Conservation (phyloP, 352 stramenopile genomes). For the Aphanomyces astaci region DNA sequence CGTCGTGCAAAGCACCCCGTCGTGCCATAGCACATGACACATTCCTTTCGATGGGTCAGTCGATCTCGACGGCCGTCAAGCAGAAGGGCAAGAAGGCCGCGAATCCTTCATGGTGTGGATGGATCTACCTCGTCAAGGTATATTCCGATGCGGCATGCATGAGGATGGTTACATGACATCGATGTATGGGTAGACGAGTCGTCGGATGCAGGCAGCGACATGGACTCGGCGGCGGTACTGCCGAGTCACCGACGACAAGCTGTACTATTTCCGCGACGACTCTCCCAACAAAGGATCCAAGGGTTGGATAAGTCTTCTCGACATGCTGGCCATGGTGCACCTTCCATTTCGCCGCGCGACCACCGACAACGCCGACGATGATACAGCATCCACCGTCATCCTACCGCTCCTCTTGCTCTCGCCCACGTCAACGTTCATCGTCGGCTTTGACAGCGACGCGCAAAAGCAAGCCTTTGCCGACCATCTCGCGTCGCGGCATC, state of each 20-base stretch:
- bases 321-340: constrained; percentile 1
- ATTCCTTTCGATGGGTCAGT: constrained; percentile 8
- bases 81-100: constrained; percentile 13
- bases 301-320: constrained; percentile 4
- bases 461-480: constrained; percentile 1
- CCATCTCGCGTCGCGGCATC: background rate
- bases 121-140: constrained; percentile 18
- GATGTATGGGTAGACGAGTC: constrained; percentile 8
- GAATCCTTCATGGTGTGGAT: constrained; percentile 13
- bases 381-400: too few relatives aligned
- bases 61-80: constrained; percentile 12
- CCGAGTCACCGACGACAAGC: constrained; percentile 3
- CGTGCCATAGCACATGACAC: background rate
- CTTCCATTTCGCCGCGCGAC: background rate
- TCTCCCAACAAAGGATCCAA: constrained; percentile 9
- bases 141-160: background rate
- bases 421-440: background rate
- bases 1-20: background rate
- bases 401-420: background rate
- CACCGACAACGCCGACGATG: background rate
- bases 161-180: background rate
- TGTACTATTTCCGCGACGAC: constrained; percentile 20
- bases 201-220: background rate
- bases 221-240: constrained; percentile 1
- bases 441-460: background rate